Percentiles rank a stretch among this genome's conserved stretches.
Evolutionary conservation across 768 basidiomycete genomes (phyloP).

Genomic region (Podaxis carcinomalis): DNA sequence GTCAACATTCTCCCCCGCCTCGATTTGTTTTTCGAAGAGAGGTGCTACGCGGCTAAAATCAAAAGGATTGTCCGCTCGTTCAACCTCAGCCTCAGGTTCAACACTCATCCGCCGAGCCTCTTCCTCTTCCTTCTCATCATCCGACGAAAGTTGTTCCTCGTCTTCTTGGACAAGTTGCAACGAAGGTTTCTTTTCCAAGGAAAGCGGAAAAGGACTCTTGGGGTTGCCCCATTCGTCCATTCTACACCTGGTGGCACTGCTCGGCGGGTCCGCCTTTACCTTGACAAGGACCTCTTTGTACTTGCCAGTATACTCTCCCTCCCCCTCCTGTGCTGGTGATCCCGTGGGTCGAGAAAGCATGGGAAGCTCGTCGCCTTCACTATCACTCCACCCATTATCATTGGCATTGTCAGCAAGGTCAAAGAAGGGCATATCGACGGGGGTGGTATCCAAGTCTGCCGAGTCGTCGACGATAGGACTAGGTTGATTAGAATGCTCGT

Average conservation of each 20-base stretch:
- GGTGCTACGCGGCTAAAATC: neutral
- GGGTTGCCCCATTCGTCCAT: constrained; percentile 66
- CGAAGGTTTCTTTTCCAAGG: constrained; percentile 11
- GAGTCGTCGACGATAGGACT: constrained; percentile 6
- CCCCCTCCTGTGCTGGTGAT: constrained; percentile 29
- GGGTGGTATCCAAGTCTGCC: constrained; percentile 16
- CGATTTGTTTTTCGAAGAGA: neutral
- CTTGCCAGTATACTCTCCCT: constrained; percentile 66
- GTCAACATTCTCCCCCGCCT: neutral
- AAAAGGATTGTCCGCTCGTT: neutral
- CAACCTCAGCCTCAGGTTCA: constrained; percentile 15
- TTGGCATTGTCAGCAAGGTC: constrained; percentile 23
- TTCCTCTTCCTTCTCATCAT: constrained; percentile 23
- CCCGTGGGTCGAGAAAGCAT: constrained; percentile 10
- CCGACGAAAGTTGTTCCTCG: constrained; percentile 9
- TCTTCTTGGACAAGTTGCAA: constrained; percentile 19
- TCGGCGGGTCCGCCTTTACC: constrained; percentile 64
- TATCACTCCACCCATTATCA: constrained; percentile 30
- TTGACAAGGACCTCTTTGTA: constrained; percentile 53
- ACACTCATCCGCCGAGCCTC: constrained; percentile 25
- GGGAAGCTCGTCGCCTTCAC: constrained; percentile 25
- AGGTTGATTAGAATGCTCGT: neutral
- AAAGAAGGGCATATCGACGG: constrained; percentile 26
- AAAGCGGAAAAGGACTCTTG: constrained; percentile 57
- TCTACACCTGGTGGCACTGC: constrained; percentile 44